Evolutionary conservation across 23 red algal species (phyloP).

Genomic region (Agarophyton chilense): DNA sequence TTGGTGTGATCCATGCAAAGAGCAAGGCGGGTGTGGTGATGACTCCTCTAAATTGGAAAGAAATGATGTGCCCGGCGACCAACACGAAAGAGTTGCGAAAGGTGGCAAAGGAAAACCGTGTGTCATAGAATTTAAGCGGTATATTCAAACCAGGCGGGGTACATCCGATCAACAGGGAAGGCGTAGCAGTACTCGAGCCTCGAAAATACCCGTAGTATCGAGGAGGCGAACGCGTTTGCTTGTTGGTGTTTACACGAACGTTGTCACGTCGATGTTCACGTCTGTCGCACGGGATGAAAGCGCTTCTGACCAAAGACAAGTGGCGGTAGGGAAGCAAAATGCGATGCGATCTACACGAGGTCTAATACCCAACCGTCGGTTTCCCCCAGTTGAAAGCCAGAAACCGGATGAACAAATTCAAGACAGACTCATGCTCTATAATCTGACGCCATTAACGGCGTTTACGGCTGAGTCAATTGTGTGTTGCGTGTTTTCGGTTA

Average conservation of each 20-base stretch:
- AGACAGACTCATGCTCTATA: neutral
- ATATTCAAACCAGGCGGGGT: neutral
- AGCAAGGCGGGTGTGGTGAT: slow-evolving; percentile 44
- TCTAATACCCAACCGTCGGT: too few species aligned
- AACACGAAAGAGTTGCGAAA: slow-evolving; percentile 51
- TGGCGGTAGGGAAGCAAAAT: too few species aligned
- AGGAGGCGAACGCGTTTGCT: too few species aligned
- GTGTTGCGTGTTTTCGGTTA: neutral
- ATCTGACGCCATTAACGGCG: neutral
- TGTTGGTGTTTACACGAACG: too few species aligned
- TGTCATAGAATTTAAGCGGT: neutral
- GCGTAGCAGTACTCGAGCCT: too few species aligned
- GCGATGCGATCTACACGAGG: too few species aligned
- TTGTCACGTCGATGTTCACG: too few species aligned
- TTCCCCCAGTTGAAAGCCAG: too few species aligned
- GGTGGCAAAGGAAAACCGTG: slow-evolving; percentile 47
- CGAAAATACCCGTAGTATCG: too few species aligned
- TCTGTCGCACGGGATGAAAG: too few species aligned
- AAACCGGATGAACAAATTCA: neutral
- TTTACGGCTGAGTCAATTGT: neutral
- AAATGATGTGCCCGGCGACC: slow-evolving; percentile 61
- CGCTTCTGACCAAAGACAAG: too few species aligned
- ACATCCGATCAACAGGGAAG: too few species aligned
- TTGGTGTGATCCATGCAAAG: slow-evolving; percentile 68
- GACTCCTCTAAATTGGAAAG: slow-evolving; percentile 62